Base-by-base conservation (phyloP, 2,329 filamentous ascomycete species). In the Hypocrella siamensis region DNA sequence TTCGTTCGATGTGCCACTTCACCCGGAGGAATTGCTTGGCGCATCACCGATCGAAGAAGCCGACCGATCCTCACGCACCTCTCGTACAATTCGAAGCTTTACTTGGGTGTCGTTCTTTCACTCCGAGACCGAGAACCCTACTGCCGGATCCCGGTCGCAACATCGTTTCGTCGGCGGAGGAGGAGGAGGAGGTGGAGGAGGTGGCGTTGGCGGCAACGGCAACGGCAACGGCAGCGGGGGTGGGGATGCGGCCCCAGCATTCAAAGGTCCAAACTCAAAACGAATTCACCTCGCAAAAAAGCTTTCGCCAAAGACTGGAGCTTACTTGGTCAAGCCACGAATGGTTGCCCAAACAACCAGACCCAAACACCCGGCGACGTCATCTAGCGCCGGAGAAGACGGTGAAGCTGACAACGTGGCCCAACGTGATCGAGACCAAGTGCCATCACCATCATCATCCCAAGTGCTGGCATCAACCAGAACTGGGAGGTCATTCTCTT, bases 101-200 rank as follows among this genome's bases (percentile, higher is more conserved):
- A 40, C 40, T 39, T 73, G 69, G 69, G 56, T 56, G n/a, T 74
- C 70, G 0, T 73, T 69, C 42, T 72, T 73, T 43, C 69, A 74
- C 43, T 51, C 56, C 7, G 48, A 45, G 34, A 46, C 57, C 47
- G 28, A 49, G 18, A 44, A 34, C n/a, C 37, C 43, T 17, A 38
- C 40, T 25, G 36, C 41, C 28, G 42, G 42, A 19, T 28, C 36
- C 30, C 37, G 40, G 14, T 35, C 42, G 18, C 30, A 35, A 16
- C 37, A 40, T 34, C 46, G 47, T 26, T 37, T 47, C 26, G 40
- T 41, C 25, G 22, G 22, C 6, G n/a, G n/a, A n/a, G n/a, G n/a
- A n/a, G n/a, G n/a, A n/a, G n/a, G n/a, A n/a, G n/a, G n/a, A n/a
- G n/a, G n/a, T n/a, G n/a, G n/a, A n/a, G n/a, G n/a, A n/a, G n/a